Evolutionary conservation across 345 rosid genomes (phyloP).

Genomic region (Bruguiera parviflora): DNA sequence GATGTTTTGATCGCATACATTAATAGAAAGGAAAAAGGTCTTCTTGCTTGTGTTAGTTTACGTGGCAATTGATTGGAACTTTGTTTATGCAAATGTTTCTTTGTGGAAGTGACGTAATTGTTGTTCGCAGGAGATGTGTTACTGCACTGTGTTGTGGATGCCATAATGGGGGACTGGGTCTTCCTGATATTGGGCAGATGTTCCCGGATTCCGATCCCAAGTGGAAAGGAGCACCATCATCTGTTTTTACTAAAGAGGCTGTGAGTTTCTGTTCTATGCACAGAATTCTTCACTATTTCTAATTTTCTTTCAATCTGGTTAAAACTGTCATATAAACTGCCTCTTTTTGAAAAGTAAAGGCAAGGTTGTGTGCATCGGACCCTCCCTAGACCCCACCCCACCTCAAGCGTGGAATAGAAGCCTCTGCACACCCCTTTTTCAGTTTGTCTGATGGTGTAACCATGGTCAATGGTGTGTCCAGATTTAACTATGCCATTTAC

Average conservation of each 20-base stretch:
- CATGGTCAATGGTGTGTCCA: background rate
- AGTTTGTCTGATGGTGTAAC: background rate
- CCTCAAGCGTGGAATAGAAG: too few species aligned
- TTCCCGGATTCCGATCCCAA: conserved; percentile 91
- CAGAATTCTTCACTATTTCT: background rate
- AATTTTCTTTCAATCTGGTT: background rate
- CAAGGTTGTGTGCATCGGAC: too few species aligned
- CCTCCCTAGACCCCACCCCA: too few species aligned
- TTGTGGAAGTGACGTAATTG: background rate
- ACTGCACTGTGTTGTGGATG: conserved; percentile 97
- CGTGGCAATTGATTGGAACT: background rate
- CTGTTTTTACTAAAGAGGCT: conserved; percentile 90
- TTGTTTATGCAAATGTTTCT: background rate
- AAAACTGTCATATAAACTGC: too few species aligned
- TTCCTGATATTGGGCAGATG: conserved; percentile 97
- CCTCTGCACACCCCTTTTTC: too few species aligned
- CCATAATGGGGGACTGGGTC: conserved; percentile 86
- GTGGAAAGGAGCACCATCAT: conserved; percentile 95
- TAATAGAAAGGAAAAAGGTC: too few species aligned
- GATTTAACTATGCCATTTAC: background rate
- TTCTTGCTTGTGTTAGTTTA: background rate
- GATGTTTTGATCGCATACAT: too few species aligned
- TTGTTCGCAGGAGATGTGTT: conserved; percentile 80
- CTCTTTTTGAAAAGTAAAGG: too few species aligned
- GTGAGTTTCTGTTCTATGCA: conserved; percentile 41